phyloP scores from a whole-genome alignment of 805 yeast genomes.

The Priceomyces melissophilus region DNA sequence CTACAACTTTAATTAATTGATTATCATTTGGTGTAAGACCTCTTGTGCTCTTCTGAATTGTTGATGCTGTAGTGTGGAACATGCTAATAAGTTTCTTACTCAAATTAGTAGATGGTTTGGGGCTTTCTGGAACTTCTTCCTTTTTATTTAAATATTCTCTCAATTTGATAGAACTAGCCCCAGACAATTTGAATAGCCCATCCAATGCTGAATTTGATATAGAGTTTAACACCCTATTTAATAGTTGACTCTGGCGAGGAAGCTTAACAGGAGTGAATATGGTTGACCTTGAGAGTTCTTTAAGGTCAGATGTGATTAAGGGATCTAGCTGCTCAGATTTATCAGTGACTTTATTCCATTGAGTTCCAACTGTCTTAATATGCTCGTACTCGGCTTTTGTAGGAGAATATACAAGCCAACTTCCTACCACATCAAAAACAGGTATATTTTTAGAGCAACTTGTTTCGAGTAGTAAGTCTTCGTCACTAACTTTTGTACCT shows the following conservation, averaged over 20 bases:
- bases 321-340: slow-evolving; percentile 10
- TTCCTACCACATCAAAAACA: slow-evolving; percentile 47
- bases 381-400: slow-evolving; percentile 32
- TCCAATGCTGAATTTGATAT: slow-evolving; percentile 54
- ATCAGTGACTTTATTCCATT: slow-evolving; percentile 2
- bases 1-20: slow-evolving; percentile 44
- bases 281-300: slow-evolving; percentile 3
- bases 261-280: slow-evolving; percentile 44
- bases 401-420: slow-evolving; percentile 49
- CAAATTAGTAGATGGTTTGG: slow-evolving; percentile 11
- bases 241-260: slow-evolving; percentile 46
- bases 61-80: slow-evolving; percentile 31
- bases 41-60: slow-evolving; percentile 20
- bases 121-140: slow-evolving; percentile 1
- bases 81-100: slow-evolving; percentile 31
- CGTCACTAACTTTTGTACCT: slow-evolving; percentile 12
- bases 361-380: slow-evolving; percentile 17
- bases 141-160: slow-evolving; percentile 30
- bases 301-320: slow-evolving; percentile 4
- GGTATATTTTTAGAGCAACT: slow-evolving; percentile 34
- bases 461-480: slow-evolving; percentile 26
- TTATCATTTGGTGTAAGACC: slow-evolving; percentile 26
- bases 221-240: slow-evolving; percentile 45
- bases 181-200: slow-evolving; percentile 46
- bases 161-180: slow-evolving; percentile 44